Conservation (phyloP, 495 filamentous ascomycete species). For the Glarea lozoyensis region DNA sequence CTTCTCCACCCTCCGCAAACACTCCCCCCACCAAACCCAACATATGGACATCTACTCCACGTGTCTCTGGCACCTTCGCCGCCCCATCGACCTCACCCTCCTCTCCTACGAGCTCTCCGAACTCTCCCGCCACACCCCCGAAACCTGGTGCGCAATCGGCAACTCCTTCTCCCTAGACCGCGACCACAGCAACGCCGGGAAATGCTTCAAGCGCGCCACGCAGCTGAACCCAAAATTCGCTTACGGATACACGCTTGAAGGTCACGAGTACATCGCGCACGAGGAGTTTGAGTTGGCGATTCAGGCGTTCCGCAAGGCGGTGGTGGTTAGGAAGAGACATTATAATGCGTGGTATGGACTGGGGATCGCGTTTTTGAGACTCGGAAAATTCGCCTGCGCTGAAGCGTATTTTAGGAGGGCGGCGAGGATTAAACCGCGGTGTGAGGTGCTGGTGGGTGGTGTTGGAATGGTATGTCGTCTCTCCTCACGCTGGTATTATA, state of each 20-base stretch:
- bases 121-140: slow-evolving; percentile 73
- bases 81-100: slow-evolving; percentile 82
- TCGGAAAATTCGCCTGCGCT: slow-evolving; percentile 85
- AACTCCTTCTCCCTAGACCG: slow-evolving; percentile 93
- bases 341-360: slow-evolving; percentile 98
- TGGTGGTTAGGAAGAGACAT: slow-evolving; percentile 76
- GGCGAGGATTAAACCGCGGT: slow-evolving; percentile 78
- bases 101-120: slow-evolving; percentile 85
- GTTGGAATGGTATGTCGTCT: slow-evolving; percentile 80
- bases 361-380: slow-evolving; percentile 84
- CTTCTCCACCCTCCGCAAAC: slow-evolving; percentile 63
- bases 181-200: slow-evolving; percentile 88
- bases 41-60: slow-evolving; percentile 98
- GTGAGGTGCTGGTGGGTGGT: slow-evolving; percentile 81
- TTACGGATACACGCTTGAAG: slow-evolving; percentile 91
- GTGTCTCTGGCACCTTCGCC: slow-evolving; percentile 87
- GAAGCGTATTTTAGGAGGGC: slow-evolving; percentile 85
- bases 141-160: slow-evolving; percentile 91
- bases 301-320: slow-evolving; percentile 69
- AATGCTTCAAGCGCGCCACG: slow-evolving; percentile 91
- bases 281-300: slow-evolving; percentile 96
- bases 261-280: slow-evolving; percentile 89
- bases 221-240: slow-evolving; percentile 85
- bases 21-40: slow-evolving; percentile 69
- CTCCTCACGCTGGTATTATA: too few relatives aligned